Percentiles rank a stretch among this genome's conserved stretches.
These are phyloP conservation scores for Lolium multiflorum DNA, from an alignment of 176 grass and related monocot genomes.

Conservation along the genomic window DNA sequence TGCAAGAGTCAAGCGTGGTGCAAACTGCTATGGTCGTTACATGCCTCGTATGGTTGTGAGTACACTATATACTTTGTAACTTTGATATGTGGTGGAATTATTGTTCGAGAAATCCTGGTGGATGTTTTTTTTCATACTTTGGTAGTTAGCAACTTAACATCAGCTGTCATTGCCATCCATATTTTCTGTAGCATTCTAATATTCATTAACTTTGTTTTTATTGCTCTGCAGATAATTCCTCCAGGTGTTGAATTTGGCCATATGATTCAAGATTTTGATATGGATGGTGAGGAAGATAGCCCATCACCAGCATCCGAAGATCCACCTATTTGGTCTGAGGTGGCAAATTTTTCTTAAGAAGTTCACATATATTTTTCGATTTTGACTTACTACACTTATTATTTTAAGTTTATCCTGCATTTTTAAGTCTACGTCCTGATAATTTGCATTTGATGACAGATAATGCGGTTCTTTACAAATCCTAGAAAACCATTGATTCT, in stretches of 20 bases:
- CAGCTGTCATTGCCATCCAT: conserved; percentile 16
- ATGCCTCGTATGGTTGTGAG: conserved; percentile 94
- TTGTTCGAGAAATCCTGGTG: not conserved
- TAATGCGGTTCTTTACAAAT: conserved; percentile 95
- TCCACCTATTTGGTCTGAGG: conserved; percentile 90
- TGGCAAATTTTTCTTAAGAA: conserved; percentile 43
- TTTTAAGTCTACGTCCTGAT: conserved; percentile 34
- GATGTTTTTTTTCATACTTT: conserved; percentile 24
- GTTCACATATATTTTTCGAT: not conserved
- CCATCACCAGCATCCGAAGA: conserved; percentile 63
- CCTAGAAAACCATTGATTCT: conserved; percentile 91
- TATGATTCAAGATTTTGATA: conserved; percentile 69
- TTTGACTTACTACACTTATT: conserved; percentile 3
- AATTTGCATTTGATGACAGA: conserved; percentile 54
- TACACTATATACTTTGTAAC: conserved; percentile 41
- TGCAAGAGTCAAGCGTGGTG: conserved; percentile 68
- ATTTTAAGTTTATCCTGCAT: conserved; percentile 19
- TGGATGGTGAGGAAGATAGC: conserved; percentile 66
- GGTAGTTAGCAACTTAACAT: conserved; percentile 23
- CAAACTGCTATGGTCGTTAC: conserved; percentile 71
- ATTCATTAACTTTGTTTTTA: conserved; percentile 26
- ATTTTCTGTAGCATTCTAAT: conserved; percentile 41
- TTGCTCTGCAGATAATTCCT: conserved; percentile 73
- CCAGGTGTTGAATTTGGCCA: conserved; percentile 86
- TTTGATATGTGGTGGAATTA: conserved; percentile 5